Evolutionary conservation across 768 basidiomycete genomes (phyloP), one percentile per base, ranked within the genome.

Genomic region (Tricholoma saponaceum): DNA sequence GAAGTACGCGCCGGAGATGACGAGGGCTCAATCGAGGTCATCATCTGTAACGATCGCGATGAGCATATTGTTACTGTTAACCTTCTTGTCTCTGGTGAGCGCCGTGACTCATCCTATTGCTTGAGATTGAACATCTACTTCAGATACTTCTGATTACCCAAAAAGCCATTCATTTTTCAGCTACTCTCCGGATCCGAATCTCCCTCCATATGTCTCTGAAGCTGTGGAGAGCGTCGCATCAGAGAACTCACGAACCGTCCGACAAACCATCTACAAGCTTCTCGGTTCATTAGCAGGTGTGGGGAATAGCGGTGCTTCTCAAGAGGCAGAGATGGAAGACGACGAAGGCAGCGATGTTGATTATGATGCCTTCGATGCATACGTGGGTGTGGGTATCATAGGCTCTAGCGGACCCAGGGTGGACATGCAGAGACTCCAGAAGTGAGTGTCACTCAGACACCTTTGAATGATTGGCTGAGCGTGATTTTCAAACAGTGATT

Each of bases 61-160:
- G 67, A 75, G 55, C 70, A 69, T 39, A 62, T 77, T 41, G 58
- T 79, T 30, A 58, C 72, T 1, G 65, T 79, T 35, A 77, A 73
- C 59, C 64, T 86, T 22, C 68, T 84, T 28, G 71, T 83, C 25
- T 79, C 84, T 43, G 84, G 83, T 78, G 61, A 39, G 76, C 63
- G 25, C 4, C 32, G 28, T 20, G 25, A 8, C 9, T 28, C 26
- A 61, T 25, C 35, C 20, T 30, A 26, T 16, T 22, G 28, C 12
- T 35, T 55, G 23, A 60, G 13, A 55, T 49, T 16, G n/a, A 23
- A 39, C 28, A 20, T 41, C 56, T 5, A 5, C 13, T 41, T 18
- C 59, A 86, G 86, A 87, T 62, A 81, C 85, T 1, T 83, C 86
- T 9, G 83, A 85, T 52, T 90, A 90, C 64, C 88, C 88, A 0